Percentiles rank a stretch among this genome's conserved stretches.
These are phyloP conservation scores for Auricularia sp. DNA, from an alignment of 768 basidiomycete genomes.

Conservation along the genomic window DNA sequence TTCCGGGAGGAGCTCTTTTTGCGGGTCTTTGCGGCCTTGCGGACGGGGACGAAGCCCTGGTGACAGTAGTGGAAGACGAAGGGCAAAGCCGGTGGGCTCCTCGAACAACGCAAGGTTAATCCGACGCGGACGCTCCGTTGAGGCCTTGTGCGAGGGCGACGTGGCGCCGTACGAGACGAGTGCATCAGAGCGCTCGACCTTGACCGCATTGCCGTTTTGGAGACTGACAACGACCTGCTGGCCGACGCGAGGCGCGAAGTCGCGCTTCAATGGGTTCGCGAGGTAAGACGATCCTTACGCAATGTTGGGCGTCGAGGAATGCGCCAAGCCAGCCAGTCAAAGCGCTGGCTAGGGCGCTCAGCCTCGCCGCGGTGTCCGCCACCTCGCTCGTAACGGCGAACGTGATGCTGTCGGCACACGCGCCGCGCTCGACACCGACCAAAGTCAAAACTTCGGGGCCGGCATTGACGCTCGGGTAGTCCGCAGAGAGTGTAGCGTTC, in stretches of 20 bases:
- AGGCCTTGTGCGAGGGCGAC: slow-evolving; percentile 73
- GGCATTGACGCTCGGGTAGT: slow-evolving; percentile 62
- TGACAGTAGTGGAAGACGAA: slow-evolving; percentile 83
- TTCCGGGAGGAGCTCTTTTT: slow-evolving; percentile 96
- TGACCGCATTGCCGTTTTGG: slow-evolving; percentile 25
- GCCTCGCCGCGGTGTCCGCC: slow-evolving; percentile 65
- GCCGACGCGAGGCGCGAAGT: slow-evolving; percentile 70
- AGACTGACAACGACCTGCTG: slow-evolving; percentile 66
- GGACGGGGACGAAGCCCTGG: slow-evolving; percentile 84
- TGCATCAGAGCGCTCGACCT: slow-evolving; percentile 51
- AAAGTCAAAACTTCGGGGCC: slow-evolving; percentile 8
- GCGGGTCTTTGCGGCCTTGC: slow-evolving; percentile 73
- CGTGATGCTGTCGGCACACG: slow-evolving; percentile 28
- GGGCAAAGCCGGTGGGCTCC: slow-evolving; percentile 64
- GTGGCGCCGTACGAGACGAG: slow-evolving; percentile 73
- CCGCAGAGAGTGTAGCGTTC: slow-evolving; percentile 64
- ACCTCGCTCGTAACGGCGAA: slow-evolving; percentile 33
- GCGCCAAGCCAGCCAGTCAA: slow-evolving; percentile 80
- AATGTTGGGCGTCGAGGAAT: slow-evolving; percentile 69
- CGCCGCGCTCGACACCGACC: slow-evolving; percentile 29
- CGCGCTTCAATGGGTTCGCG: slow-evolving; percentile 79
- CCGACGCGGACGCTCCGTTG: slow-evolving; percentile 35
- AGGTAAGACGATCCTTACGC: slow-evolving; percentile 81
- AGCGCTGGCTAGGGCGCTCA: slow-evolving; percentile 72
- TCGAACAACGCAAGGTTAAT: slow-evolving; percentile 76